Base-by-base conservation (phyloP, 768 basidiomycete species). In the Strobilomyces confusus region DNA sequence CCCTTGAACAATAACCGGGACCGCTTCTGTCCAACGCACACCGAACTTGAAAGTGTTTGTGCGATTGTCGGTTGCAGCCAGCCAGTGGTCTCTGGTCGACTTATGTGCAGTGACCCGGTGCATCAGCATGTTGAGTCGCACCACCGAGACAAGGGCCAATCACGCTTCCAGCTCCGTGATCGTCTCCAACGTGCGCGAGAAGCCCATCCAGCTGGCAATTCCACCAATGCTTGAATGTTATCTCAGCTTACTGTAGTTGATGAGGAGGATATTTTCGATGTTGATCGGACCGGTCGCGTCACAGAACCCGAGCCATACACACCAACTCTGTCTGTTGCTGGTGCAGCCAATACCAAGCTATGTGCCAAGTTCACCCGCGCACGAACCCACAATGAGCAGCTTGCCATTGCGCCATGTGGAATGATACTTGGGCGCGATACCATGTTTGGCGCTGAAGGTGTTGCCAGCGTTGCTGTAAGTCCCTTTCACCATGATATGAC, bases 31-130 rank as follows among this genome's bases (percentile, higher is more conserved):
- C 20, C 4, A 0, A 0, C 1, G 0, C 51, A 57, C 19, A 14
- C 25, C 0, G 0, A 29, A 0, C 30, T 49, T 0, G 12, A 48
- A 4, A 0, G 9, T 0, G 1, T 52, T 0, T 58, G 57, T 9
- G 1, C 40, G 0, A 9, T 58, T 9, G 25, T 58, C 1, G 40
- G 17, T 0, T 58, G 57, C 3, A 1, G 1, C 0, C 1, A 33
- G 11, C 11, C 15, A 4, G n/a, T 20, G 77, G 74, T 0, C 22
- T 48, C 17, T 1, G 20, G 33, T 2, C 9, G 3, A 0, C 49
- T 58, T 22, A 55, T 42, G 2, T 56, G 49, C 2, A 0, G n/a
- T 5, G 9, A 47, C 2, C n/a, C 26, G 1, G 14, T 9, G 4
- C 54, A 58, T 1, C 57, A 56, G 8, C 0, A 1, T 0, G 2